Conservation (phyloP, 2,329 filamentous ascomycete species). For the Acarospora socialis region DNA sequence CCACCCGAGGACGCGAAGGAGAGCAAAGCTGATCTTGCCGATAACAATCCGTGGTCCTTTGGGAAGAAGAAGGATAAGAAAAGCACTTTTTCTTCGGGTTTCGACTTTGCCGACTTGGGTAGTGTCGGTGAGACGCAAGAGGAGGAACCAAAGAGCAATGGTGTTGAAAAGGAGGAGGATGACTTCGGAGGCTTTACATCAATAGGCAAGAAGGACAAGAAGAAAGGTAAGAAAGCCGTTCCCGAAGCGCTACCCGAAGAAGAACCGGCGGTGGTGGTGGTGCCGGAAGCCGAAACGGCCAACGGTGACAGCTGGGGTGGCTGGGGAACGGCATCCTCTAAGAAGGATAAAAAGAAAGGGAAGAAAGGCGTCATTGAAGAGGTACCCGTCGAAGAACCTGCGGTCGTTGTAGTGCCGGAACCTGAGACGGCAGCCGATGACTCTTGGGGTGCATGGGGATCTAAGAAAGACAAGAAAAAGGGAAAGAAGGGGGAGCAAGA, state of each 20-base stretch:
- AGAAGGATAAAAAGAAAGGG: slow-evolving; percentile 13
- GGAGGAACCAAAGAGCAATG: slow-evolving; percentile 26
- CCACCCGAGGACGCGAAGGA: slow-evolving; percentile 17
- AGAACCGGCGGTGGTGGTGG: slow-evolving; percentile 14
- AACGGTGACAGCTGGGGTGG: slow-evolving; percentile 10
- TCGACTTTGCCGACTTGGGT: slow-evolving; percentile 32
- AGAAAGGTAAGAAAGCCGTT: slow-evolving; percentile 25
- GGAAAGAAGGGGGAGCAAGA: slow-evolving; percentile 10
- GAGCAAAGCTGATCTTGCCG: slow-evolving; percentile 14
- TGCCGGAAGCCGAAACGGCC: slow-evolving; percentile 15
- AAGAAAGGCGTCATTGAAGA: slow-evolving; percentile 9
- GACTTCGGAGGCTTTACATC: no score
- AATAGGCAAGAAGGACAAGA: slow-evolving; percentile 34
- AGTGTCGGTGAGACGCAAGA: slow-evolving; percentile 15
- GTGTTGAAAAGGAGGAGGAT: slow-evolving; percentile 25
- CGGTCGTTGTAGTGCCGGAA: slow-evolving; percentile 7
- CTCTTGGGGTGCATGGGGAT: slow-evolving; percentile 2
- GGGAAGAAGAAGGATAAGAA: slow-evolving; percentile 25
- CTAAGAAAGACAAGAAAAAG: slow-evolving; percentile 13
- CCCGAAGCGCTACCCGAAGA: slow-evolving; percentile 23
- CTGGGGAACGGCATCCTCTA: slow-evolving; percentile 9
- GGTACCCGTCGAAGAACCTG: slow-evolving; percentile 9
- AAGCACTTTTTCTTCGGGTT: slow-evolving; percentile 19
- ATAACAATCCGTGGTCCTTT: slow-evolving; percentile 27
- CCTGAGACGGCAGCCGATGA: slow-evolving; percentile 10